Evolutionary conservation across 148 eudicot genomes (phyloP).

Genomic region (Dianthus caryophyllus): DNA sequence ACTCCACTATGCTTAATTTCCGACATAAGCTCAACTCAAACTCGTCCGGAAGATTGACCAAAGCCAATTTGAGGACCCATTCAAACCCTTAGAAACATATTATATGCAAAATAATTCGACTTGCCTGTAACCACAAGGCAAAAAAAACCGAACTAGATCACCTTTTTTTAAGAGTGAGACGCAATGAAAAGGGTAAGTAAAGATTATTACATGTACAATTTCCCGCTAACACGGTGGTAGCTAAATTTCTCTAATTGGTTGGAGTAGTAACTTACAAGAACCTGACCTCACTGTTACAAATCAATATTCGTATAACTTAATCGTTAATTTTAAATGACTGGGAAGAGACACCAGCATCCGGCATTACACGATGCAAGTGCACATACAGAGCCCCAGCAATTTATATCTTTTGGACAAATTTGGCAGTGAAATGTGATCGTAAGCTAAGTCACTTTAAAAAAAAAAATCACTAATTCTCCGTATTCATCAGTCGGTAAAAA

Average conservation of each 20-base stretch:
- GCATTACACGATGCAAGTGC: conserved; percentile 26
- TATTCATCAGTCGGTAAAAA: conserved; percentile 8
- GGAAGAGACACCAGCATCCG: conserved; percentile 21
- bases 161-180: conserved; percentile 7
- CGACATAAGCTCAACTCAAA: too few species aligned
- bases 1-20: too few species aligned
- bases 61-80: too few species aligned
- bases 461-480: conserved; percentile 6
- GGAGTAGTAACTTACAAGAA: conserved; percentile 18
- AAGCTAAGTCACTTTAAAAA: conserved; percentile 13
- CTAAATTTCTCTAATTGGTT: conserved; percentile 2
- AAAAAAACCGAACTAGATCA: conserved; percentile 13
- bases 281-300: conserved; percentile 1
- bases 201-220: conserved; percentile 26
- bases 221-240: conserved; percentile 7
- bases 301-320: conserved; percentile 12
- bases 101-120: too few species aligned
- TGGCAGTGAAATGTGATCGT: conserved; percentile 9
- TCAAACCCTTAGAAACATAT: too few species aligned
- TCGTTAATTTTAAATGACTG: conserved; percentile 8
- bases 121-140: too few species aligned
- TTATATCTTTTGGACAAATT: conserved; percentile 22
- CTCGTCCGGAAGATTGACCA: too few species aligned
- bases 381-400: conserved; percentile 16
- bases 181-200: conserved; percentile 1